Percentiles rank a stretch among this genome's conserved stretches.
Evolutionary conservation across 148 eudicot genomes (phyloP).

Genomic region (Salicornia ramosissima): DNA sequence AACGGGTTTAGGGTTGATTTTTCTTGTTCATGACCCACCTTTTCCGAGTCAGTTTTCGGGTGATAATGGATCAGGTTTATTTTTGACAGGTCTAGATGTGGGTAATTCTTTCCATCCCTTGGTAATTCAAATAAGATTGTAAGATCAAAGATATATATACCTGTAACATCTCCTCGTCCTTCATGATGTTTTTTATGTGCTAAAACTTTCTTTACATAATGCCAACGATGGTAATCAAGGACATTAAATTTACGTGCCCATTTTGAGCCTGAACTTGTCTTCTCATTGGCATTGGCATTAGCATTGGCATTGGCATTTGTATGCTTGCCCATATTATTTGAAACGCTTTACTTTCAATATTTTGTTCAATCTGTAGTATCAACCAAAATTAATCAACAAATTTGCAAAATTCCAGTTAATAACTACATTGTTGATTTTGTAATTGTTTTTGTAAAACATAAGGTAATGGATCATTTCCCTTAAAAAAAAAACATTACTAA

Average conservation of each 20-base stretch:
- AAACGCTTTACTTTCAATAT: neutral
- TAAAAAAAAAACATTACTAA: too few relatives aligned
- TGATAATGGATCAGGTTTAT: too few relatives aligned
- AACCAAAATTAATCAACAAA: neutral
- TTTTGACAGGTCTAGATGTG: too few relatives aligned
- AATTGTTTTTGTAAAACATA: too few relatives aligned
- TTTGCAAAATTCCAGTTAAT: too few relatives aligned
- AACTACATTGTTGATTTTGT: too few relatives aligned
- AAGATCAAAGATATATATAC: constrained; percentile 24
- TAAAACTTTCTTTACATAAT: constrained; percentile 42
- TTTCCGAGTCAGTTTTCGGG: too few relatives aligned
- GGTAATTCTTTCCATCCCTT: too few relatives aligned
- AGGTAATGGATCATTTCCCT: too few relatives aligned
- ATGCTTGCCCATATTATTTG: constrained; percentile 40
- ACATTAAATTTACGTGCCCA: constrained; percentile 47
- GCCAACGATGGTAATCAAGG: constrained; percentile 57
- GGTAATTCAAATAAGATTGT: too few relatives aligned
- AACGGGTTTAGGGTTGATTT: too few relatives aligned
- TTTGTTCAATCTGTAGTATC: neutral
- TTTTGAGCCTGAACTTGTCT: constrained; percentile 40
- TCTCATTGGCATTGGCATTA: constrained; percentile 20
- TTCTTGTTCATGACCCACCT: too few relatives aligned
- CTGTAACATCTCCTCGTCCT: constrained; percentile 18
- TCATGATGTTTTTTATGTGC: constrained; percentile 35
- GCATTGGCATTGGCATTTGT: constrained; percentile 18